A percentile compares a stretch with the other conserved stretches of the same genome.
Evolutionary conservation across 495 filamentous ascomycete genomes (phyloP).

Genomic region (Cryomyces antarcticus): DNA sequence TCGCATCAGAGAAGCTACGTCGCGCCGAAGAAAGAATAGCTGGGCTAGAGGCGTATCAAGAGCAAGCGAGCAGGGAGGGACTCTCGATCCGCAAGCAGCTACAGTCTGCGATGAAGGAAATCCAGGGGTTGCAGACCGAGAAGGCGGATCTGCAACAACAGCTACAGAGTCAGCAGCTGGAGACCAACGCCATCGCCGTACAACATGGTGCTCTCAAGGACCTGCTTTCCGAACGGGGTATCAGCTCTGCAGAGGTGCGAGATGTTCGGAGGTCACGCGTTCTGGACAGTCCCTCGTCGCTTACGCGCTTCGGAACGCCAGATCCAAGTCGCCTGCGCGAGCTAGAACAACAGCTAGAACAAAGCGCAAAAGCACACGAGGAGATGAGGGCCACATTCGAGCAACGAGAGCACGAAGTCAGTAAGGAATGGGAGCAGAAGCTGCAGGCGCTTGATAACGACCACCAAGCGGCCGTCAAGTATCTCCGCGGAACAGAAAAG

Average conservation of each 20-base stretch:
- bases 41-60: constrained; percentile 87
- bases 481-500: constrained; percentile 96
- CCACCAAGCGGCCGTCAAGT: constrained; percentile 98
- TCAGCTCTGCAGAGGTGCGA: constrained; percentile 35
- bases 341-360: constrained; percentile 73
- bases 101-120: constrained; percentile 61
- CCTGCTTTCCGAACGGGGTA: constrained; percentile 69
- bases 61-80: constrained; percentile 83
- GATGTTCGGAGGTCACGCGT: constrained; percentile 28
- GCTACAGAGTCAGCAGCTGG: constrained; percentile 63
- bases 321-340: constrained; percentile 68
- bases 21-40: constrained; percentile 91
- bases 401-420: constrained; percentile 60
- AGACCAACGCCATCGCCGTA: constrained; percentile 73
- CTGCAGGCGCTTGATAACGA: constrained; percentile 84
- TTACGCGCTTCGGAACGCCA: constrained; percentile 43
- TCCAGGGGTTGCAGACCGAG: constrained; percentile 50
- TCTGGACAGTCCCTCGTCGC: constrained; percentile 40
- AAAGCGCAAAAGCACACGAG: constrained; percentile 58
- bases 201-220: constrained; percentile 85
- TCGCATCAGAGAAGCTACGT: constrained; percentile 69
- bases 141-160: constrained; percentile 62
- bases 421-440: constrained; percentile 73
- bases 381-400: constrained; percentile 61
- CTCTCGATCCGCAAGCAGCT: constrained; percentile 76